Evolutionary conservation across 2,329 filamentous ascomycete species (phyloP), one percentile per base, ranked within the genome.

Genomic region (Teratosphaeria zuluensis): DNA sequence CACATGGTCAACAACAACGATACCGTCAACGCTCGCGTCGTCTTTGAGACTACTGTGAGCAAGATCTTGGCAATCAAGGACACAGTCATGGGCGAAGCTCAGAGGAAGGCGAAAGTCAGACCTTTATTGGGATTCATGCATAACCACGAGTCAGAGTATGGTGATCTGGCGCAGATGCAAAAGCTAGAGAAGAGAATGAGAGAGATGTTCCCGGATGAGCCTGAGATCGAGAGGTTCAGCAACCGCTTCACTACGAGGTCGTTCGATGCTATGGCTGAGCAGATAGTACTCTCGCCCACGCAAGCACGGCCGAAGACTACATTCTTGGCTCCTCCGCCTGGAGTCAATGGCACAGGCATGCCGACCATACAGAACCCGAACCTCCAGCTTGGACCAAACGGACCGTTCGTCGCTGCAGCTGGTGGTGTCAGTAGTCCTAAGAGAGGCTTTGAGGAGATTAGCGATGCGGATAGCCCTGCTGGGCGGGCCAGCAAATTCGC

Each of bases 1-100:
- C 94, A 96, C 73, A 78, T 99, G 60, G 88, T 97, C n/a, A 87
- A 89, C 12, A 90, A 89, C 70, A 92, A 95, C 66, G 94, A 99
- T 73, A 87, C 91, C 54, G 35, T 65, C 92, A 91, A 99, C 80
- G 94, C 94, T 35, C 85, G 94, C 64, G 92, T 94, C 9, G 91
- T 96, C 1, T 99, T 99, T 68, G 94, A 97, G 72, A 96, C 92
- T 16, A 91, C 92, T 16, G 89, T 96, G 61, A 89, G 88, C 69
- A 87, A 87, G 62, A 81, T 97, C 51, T 55, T 63, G 51, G 51
- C 24, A 11, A 55, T 24, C 56, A 62, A 59, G 42, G 89, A 91
- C 65, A 84, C 84, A 11, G 76, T 87, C 0, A 75, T 80, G 57
- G 59, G 62, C 55, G 62, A 59, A 28, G 21, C n/a, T n/a, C 30